Evolutionary conservation across 129 eudicot species (phyloP).

Genomic region (Deinandra increscens): DNA sequence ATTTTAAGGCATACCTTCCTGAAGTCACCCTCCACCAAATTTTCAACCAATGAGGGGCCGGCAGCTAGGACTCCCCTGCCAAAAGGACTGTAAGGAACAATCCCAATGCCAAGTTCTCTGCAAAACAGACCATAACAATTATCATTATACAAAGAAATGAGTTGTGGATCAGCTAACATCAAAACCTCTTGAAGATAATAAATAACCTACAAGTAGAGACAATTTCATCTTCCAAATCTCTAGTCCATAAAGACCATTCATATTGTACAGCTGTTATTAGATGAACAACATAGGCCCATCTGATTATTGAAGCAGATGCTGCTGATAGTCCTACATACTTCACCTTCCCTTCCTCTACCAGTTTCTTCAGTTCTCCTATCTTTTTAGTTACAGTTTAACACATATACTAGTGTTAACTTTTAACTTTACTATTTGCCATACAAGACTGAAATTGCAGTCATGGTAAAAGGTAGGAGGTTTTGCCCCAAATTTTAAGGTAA

Average conservation of each 20-base stretch:
- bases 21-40: slow-evolving; percentile 37
- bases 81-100: slow-evolving; percentile 63
- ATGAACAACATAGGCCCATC: slow-evolving; percentile 79
- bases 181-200: not conserved
- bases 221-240: slow-evolving; percentile 57
- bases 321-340: slow-evolving; percentile 71
- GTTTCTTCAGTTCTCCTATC: slow-evolving; percentile 63
- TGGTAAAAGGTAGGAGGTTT: no score
- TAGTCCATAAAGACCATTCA: slow-evolving; percentile 69
- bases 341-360: slow-evolving; percentile 69
- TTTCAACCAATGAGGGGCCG: slow-evolving; percentile 42
- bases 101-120: slow-evolving; percentile 71
- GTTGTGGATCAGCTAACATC: not conserved
- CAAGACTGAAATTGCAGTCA: no score
- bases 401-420: not conserved
- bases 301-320: slow-evolving; percentile 60
- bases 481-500: not conserved
- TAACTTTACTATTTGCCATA: not conserved
- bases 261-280: slow-evolving; percentile 65
- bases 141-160: not conserved
- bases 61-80: slow-evolving; percentile 50
- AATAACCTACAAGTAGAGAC: slow-evolving; percentile 75
- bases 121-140: not conserved
- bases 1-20: slow-evolving; percentile 49
- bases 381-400: not conserved